Evolutionary conservation across 1,284 basidiomycete genomes (phyloP).

Genomic region (Stygiomarasmius scandens): DNA sequence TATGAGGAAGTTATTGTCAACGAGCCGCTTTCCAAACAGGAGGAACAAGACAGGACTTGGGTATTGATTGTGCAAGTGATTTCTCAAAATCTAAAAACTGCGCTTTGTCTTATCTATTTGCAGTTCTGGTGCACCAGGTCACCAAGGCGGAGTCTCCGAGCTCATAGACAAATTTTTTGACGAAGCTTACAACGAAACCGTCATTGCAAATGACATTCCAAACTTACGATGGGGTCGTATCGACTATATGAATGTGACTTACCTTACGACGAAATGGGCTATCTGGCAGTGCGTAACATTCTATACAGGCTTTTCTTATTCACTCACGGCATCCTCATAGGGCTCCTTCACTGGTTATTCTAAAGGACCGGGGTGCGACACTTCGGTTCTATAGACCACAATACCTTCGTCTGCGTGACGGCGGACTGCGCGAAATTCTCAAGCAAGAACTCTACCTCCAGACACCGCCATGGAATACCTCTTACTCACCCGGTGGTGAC

Average conservation of each 20-base stretch:
- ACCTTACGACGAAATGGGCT: constrained; percentile 77
- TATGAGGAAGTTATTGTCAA: constrained; percentile 69
- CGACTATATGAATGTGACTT: constrained; percentile 80
- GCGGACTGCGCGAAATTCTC: constrained; percentile 65
- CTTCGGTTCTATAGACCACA: constrained; percentile 75
- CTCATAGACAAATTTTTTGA: constrained; percentile 73
- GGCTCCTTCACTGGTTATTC: constrained; percentile 68
- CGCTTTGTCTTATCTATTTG: constrained; percentile 7
- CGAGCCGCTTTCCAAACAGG: constrained; percentile 62
- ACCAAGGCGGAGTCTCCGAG: constrained; percentile 65
- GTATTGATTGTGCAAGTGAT: constrained; percentile 66
- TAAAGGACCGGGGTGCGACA: constrained; percentile 67
- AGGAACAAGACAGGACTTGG: constrained; percentile 70
- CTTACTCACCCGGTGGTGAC: constrained; percentile 70
- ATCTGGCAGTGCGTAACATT: constrained; percentile 68
- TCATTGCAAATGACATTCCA: constrained; percentile 63
- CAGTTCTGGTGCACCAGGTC: constrained; percentile 64
- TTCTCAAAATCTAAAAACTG: background rate
- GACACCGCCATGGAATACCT: constrained; percentile 61
- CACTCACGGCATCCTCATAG: constrained; percentile 36
- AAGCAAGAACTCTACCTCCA: constrained; percentile 59
- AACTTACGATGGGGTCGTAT: constrained; percentile 77
- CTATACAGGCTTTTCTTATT: constrained; percentile 2
- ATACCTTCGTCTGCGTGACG: constrained; percentile 58
- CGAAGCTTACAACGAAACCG: constrained; percentile 62